Evolutionary conservation across 2,329 filamentous ascomycete genomes (phyloP).

Genomic region (Knoxdaviesia capensis): DNA sequence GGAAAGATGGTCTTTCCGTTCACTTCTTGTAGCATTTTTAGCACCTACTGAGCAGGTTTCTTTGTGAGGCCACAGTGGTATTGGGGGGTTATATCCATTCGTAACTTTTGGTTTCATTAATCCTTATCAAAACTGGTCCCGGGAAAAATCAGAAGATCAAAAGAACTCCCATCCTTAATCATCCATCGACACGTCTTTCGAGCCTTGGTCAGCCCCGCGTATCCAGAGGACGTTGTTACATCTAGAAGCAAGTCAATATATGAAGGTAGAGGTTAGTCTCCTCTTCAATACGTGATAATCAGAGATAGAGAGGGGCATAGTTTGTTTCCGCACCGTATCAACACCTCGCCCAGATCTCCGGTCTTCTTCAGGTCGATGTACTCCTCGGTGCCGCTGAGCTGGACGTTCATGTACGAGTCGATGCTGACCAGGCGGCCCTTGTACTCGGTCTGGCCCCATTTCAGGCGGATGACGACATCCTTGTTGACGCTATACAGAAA

Average conservation of each 20-base stretch:
- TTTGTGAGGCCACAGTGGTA: not conserved
- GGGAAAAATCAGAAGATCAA: not conserved
- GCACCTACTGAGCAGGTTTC: not conserved
- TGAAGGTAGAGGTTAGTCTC: not conserved
- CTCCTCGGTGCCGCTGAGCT: conserved; percentile 78
- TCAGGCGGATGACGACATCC: conserved; percentile 76
- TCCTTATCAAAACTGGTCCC: not conserved
- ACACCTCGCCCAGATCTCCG: conserved; percentile 68
- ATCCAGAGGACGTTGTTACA: conserved; percentile 99
- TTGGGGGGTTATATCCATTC: not conserved
- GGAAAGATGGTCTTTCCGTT: no score
- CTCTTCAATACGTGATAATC: not conserved
- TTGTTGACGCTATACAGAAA: conserved; percentile 50
- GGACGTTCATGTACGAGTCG: conserved; percentile 98
- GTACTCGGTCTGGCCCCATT: conserved; percentile 98
- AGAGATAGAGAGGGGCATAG: conserved; percentile 9
- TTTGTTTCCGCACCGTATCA: conserved; percentile 47
- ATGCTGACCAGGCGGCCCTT: conserved; percentile 81
- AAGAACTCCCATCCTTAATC: conserved; percentile 14
- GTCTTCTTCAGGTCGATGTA: conserved; percentile 76
- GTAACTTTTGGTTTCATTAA: not conserved
- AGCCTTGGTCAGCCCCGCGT: conserved; percentile 30
- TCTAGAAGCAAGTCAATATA: conserved; percentile 18
- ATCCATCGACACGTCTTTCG: conserved; percentile 34
- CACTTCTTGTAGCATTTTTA: not conserved